Evolutionary conservation across 164 flowering plant genomes (phyloP).

Genomic region (Paratinospora sagittata): DNA sequence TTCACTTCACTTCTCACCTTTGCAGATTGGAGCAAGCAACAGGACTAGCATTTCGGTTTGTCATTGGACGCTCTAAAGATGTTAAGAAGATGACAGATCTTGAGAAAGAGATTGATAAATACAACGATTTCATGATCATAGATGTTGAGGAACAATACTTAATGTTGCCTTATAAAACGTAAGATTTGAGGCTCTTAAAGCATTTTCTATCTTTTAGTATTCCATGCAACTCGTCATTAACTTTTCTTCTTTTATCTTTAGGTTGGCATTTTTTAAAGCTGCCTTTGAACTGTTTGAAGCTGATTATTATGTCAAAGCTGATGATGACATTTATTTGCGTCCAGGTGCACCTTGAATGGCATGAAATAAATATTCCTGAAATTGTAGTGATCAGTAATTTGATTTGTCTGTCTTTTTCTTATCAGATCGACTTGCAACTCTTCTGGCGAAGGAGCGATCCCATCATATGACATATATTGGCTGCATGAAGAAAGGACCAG

Average conservation of each 20-base stretch:
- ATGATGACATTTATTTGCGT: constrained; percentile 65
- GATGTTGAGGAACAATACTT: constrained; percentile 50
- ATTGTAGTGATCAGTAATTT: neutral
- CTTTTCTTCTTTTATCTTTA: constrained; percentile 19
- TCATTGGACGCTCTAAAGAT: constrained; percentile 52
- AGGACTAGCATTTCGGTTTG: constrained; percentile 59
- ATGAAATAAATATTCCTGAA: neutral
- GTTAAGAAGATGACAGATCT: constrained; percentile 41
- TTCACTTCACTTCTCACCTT: neutral
- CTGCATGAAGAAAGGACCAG: constrained; percentile 85
- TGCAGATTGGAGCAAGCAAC: constrained; percentile 65
- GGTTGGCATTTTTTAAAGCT: constrained; percentile 71
- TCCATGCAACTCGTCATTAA: neutral
- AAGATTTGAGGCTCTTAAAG: constrained; percentile 10
- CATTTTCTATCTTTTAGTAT: neutral
- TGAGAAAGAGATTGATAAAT: constrained; percentile 46
- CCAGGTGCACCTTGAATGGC: constrained; percentile 35
- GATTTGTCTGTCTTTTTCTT: constrained; percentile 4
- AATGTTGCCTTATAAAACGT: constrained; percentile 60
- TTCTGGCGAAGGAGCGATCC: constrained; percentile 64
- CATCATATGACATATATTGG: constrained; percentile 62
- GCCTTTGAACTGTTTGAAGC: constrained; percentile 64
- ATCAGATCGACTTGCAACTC: constrained; percentile 66
- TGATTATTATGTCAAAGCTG: constrained; percentile 70
- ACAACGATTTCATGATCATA: constrained; percentile 57